These are phyloP conservation scores for Salix arbutifolia DNA, from an alignment of 345 rosid species.

Conservation along the genomic window DNA sequence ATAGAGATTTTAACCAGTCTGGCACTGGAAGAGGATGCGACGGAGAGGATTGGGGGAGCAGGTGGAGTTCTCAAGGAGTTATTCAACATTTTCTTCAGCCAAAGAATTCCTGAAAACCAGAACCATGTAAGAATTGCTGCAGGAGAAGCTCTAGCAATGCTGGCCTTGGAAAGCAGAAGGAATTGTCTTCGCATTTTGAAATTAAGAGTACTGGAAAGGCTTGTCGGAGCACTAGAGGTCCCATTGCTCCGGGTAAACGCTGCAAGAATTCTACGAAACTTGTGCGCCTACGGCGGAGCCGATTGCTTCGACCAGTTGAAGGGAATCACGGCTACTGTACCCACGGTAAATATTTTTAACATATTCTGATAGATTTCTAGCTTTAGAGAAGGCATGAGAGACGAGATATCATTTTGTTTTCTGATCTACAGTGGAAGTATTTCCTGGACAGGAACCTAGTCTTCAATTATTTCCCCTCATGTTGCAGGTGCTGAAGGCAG, in stretches of 20 bases:
- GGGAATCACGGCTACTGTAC: constrained; percentile 54
- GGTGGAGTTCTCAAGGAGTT: constrained; percentile 79
- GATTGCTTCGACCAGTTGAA: constrained; percentile 51
- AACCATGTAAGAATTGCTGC: constrained; percentile 59
- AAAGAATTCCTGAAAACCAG: constrained; percentile 24
- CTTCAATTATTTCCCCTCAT: not conserved
- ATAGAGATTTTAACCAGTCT: constrained; percentile 68
- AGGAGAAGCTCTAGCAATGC: constrained; percentile 87
- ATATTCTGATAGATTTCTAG: not conserved
- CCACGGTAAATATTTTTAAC: constrained; percentile 44
- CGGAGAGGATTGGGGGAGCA: constrained; percentile 75
- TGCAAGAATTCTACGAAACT: constrained; percentile 68
- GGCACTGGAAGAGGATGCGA: constrained; percentile 66
- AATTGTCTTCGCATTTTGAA: constrained; percentile 70
- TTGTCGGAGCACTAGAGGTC: constrained; percentile 48
- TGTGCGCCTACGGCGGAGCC: constrained; percentile 50
- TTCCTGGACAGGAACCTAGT: not conserved
- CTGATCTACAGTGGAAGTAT: not conserved
- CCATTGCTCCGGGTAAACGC: constrained; percentile 59
- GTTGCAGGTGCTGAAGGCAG: constrained; percentile 63
- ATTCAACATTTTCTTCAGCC: constrained; percentile 61
- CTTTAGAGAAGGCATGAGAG: not conserved
- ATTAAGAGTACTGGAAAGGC: constrained; percentile 41
- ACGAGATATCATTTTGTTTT: not conserved
- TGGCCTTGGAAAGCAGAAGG: constrained; percentile 64